These are phyloP conservation scores for Rhizophora apiculata DNA, from an alignment of 345 rosid genomes.

Conservation along the genomic window DNA sequence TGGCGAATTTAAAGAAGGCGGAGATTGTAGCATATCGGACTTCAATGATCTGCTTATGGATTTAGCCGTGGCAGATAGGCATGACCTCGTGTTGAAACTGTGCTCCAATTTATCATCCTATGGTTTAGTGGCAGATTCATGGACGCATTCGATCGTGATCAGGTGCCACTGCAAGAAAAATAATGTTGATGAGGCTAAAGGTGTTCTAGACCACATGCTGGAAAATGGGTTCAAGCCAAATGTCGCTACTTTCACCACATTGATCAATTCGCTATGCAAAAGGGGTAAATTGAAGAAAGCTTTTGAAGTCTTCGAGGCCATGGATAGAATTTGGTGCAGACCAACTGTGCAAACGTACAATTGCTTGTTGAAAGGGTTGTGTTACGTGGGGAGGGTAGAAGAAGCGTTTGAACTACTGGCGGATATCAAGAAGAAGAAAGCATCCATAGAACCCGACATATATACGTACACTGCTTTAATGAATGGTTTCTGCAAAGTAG, in stretches of 20 bases:
- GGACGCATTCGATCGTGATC: slow-evolving; percentile 42
- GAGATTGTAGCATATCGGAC: slow-evolving; percentile 24
- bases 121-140: slow-evolving; percentile 37
- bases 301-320: slow-evolving; percentile 37
- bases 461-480: slow-evolving; percentile 54
- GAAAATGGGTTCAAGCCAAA: slow-evolving; percentile 36
- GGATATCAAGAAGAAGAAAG: slow-evolving; percentile 39
- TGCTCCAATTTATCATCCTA: slow-evolving; percentile 24
- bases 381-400: slow-evolving; percentile 70
- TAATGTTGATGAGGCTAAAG: slow-evolving; percentile 35
- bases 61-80: slow-evolving; percentile 31
- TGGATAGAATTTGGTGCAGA: slow-evolving; percentile 35
- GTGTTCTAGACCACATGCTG: slow-evolving; percentile 41
- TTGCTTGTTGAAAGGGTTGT: slow-evolving; percentile 61
- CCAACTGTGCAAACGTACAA: slow-evolving; percentile 52
- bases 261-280: slow-evolving; percentile 44
- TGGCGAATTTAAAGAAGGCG: slow-evolving; percentile 17
- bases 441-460: slow-evolving; percentile 37
- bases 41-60: slow-evolving; percentile 41
- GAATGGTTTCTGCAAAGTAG: slow-evolving; percentile 78
- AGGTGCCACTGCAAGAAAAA: slow-evolving; percentile 46
- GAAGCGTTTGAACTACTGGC: slow-evolving; percentile 46
- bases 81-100: slow-evolving; percentile 34
- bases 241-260: slow-evolving; percentile 36
- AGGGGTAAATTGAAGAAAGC: slow-evolving; percentile 48